Percentiles rank a stretch among this genome's conserved stretches.
phyloP scores from a whole-genome alignment of 768 basidiomycete species.

The Tephrocybe rancida region DNA sequence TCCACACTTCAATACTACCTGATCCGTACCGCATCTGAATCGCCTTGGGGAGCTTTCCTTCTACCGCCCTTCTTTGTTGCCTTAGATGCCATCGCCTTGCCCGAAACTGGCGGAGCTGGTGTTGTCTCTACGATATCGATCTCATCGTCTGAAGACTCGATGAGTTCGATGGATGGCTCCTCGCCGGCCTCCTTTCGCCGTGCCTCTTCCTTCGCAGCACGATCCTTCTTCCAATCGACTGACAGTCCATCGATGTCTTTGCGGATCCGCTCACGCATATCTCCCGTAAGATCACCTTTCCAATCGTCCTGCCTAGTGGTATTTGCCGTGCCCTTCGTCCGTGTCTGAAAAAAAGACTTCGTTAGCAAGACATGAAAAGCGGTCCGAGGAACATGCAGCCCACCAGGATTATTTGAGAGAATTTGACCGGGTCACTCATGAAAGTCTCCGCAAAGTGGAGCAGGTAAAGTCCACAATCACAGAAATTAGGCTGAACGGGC shows the following conservation, averaged over 20 bases:
- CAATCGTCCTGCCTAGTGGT: conserved; percentile 49
- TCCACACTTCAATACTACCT: neutral
- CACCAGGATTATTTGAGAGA: conserved; percentile 53
- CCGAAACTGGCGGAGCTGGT: conserved; percentile 15
- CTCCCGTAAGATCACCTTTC: conserved; percentile 49
- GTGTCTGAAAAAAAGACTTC: conserved; percentile 8
- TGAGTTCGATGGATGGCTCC: conserved; percentile 20
- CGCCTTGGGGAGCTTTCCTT: conserved; percentile 9
- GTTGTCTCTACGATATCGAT: conserved; percentile 42
- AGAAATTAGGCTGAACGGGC: conserved; percentile 85
- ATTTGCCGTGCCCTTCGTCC: conserved; percentile 33
- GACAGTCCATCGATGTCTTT: conserved; percentile 49
- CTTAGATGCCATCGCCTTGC: conserved; percentile 11
- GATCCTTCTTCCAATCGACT: conserved; percentile 51
- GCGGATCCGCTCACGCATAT: conserved; percentile 47
- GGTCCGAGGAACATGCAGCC: conserved; percentile 9
- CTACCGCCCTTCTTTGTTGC: conserved; percentile 14
- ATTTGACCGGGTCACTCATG: conserved; percentile 58
- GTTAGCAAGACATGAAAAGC: neutral
- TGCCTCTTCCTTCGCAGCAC: conserved; percentile 39
- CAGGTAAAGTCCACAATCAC: conserved; percentile 92
- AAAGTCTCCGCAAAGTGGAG: conserved; percentile 85
- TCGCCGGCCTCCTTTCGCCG: conserved; percentile 37
- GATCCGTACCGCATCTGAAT: conserved; percentile 10
- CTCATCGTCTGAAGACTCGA: conserved; percentile 42